Base-by-base conservation (phyloP, 2,329 filamentous ascomycete genomes). In the Sporothrix luriei region DNA sequence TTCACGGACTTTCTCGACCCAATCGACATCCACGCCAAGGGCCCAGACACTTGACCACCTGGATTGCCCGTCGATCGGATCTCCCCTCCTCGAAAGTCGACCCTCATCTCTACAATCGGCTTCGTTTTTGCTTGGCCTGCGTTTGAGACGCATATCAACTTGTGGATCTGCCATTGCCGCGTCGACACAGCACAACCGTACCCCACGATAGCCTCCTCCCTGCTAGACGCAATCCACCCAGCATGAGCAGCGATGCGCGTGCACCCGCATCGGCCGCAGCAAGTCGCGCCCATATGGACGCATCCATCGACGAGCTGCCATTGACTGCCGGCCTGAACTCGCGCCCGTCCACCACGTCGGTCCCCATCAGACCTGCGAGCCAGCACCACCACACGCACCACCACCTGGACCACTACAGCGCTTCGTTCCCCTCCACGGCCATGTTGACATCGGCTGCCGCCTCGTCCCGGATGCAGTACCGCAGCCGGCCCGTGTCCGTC, bases 401-500 rank as follows among this genome's bases (percentile, higher is more conserved):
- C 33, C 21, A 26, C 40, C 38, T 38, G 14, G 24, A 49, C 40
- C 43, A 43, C 33, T 21, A 46, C 67, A 33, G 19, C n/a, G 48
- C 19, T 26, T 9, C 62, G 38, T 38, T 49, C 40, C 57, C 29
- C 29, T 68, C 66, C 6, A 46, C 57, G 21, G 57, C 57, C 10
- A 11, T 33, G 5, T 40, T 40, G 49, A 57, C 68, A 11, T 70
- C 66, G 6, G 69, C 71, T 9, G 72, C 73, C 2, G 73, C 73
- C 73, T 72, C 78, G 7, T 77, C 83, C 79, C 72, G 85, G 73
- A 86, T 87, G 81, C 84, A 86, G 74, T 88, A 88, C 75, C 82
- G 86, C 75, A 87, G 83, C 75, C 84, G 85, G 21, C 86, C 86
- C 7, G 84, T 94, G 43, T 88, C 91, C 46, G 92, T 97, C 72